Percentiles rank a stretch among this genome's conserved stretches.
Conservation (phyloP, 1,139 yeast genomes). For the Candida sanyaensis region DNA sequence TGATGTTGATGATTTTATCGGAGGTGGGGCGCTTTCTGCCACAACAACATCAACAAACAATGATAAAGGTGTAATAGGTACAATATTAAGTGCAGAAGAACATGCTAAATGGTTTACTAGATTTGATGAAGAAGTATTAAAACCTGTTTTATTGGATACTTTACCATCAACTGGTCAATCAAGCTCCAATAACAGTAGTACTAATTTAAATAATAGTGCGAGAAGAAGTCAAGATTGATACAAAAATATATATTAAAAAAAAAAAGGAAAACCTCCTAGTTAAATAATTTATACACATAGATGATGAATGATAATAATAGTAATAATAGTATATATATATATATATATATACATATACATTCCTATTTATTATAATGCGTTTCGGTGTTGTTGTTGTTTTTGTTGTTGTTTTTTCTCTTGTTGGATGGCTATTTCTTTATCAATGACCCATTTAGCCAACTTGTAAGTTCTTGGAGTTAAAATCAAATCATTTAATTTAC, state of each 20-base stretch:
- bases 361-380: background rate
- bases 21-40: conserved; percentile 6
- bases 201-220: conserved; percentile 5
- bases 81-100: conserved; percentile 62
- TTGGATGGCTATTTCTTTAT: conserved; percentile 60
- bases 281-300: conserved; percentile 1
- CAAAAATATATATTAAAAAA: background rate
- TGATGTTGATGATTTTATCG: conserved; percentile 42
- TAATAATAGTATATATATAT: too few species aligned
- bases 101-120: conserved; percentile 90
- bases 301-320: background rate
- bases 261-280: background rate
- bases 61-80: conserved; percentile 37
- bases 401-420: conserved; percentile 17
- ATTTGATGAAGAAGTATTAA: conserved; percentile 92
- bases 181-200: conserved; percentile 6
- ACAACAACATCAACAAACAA: background rate
- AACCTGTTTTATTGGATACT: conserved; percentile 86
- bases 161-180: conserved; percentile 20
- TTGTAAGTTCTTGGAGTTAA: conserved; percentile 63
- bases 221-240: conserved; percentile 10
- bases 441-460: conserved; percentile 72
- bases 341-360: background rate
- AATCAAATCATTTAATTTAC: conserved; percentile 61
- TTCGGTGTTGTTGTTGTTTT: background rate